Evolutionary conservation across 257 asterid species (phyloP).

Genomic region (Solanum infundibuliforme): DNA sequence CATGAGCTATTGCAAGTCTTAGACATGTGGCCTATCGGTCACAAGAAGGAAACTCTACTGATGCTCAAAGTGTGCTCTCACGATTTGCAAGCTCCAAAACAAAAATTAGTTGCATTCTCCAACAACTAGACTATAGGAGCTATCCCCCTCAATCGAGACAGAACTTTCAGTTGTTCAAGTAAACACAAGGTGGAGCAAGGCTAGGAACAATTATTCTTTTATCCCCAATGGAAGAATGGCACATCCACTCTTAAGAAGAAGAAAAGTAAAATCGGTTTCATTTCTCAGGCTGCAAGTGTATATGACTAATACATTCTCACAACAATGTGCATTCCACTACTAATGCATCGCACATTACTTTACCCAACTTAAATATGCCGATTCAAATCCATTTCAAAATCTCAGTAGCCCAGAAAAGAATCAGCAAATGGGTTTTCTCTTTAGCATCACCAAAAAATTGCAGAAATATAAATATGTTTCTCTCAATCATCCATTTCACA

Average conservation of each 20-base stretch:
- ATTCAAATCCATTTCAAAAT: not conserved
- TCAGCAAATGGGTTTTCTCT: not conserved
- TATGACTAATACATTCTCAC: not conserved
- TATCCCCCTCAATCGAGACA: not conserved
- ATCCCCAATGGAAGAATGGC: not conserved
- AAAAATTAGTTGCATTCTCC: not conserved
- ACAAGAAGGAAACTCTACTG: not conserved
- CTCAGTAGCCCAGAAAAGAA: not conserved
- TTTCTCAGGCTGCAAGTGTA: not conserved
- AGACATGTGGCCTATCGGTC: not conserved
- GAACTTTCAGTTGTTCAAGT: not conserved
- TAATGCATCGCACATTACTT: not conserved
- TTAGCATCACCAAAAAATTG: not conserved
- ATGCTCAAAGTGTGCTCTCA: not conserved
- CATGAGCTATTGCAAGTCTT: not conserved
- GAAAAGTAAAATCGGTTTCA: not conserved
- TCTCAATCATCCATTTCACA: not conserved
- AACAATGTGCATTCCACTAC: not conserved
- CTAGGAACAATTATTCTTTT: not conserved
- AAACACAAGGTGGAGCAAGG: not conserved
- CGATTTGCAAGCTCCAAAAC: not conserved
- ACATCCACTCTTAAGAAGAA: not conserved
- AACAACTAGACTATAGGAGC: not conserved
- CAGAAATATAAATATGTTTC: not conserved
- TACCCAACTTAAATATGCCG: not conserved